Percentiles rank a stretch among this genome's conserved stretches.
phyloP scores from a whole-genome alignment of 2,329 filamentous ascomycete species.

The Hymenoscyphus repandus region DNA sequence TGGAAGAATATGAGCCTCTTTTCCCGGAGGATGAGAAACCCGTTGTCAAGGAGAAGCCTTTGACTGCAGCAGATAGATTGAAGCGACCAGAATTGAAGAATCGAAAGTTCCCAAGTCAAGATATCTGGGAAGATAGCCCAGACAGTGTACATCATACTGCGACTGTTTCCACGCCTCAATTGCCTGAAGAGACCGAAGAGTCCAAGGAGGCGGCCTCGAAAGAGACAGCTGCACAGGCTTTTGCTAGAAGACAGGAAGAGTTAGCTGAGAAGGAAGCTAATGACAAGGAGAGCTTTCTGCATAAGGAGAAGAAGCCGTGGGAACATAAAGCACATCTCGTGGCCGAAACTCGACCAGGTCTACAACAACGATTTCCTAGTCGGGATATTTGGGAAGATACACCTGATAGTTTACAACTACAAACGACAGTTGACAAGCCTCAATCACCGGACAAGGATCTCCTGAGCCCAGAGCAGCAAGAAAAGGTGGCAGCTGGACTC shows the following conservation, averaged over 20 bases:
- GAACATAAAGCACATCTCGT: constrained; percentile 45
- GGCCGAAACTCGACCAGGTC: constrained; percentile 48
- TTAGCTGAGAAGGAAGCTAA: constrained; percentile 52
- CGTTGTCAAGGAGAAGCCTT: constrained; percentile 39
- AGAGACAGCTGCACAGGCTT: constrained; percentile 56
- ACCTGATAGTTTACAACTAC: constrained; percentile 74
- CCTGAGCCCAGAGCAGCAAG: constrained; percentile 36
- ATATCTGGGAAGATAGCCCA: constrained; percentile 96
- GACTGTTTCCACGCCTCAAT: constrained; percentile 78
- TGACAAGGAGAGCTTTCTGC: constrained; percentile 47
- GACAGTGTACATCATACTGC: constrained; percentile 74
- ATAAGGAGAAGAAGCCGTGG: constrained; percentile 47
- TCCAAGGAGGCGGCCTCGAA: constrained; percentile 6
- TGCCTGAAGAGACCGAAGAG: constrained; percentile 40
- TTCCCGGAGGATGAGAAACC: constrained; percentile 74
- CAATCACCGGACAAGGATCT: constrained; percentile 41
- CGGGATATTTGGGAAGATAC: constrained; percentile 93
- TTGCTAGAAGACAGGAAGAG: constrained; percentile 61
- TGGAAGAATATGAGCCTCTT: constrained; percentile 90
- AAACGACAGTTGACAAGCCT: constrained; percentile 63
- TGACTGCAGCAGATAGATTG: constrained; percentile 49
- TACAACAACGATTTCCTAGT: constrained; percentile 76
- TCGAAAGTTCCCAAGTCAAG: constrained; percentile 84
- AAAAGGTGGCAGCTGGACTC: constrained; percentile 22
- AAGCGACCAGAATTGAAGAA: constrained; percentile 49